Evolutionary conservation across 306 rosid species (phyloP), one percentile per base, ranked within the genome.

Genomic region (Malus sylvestris): DNA sequence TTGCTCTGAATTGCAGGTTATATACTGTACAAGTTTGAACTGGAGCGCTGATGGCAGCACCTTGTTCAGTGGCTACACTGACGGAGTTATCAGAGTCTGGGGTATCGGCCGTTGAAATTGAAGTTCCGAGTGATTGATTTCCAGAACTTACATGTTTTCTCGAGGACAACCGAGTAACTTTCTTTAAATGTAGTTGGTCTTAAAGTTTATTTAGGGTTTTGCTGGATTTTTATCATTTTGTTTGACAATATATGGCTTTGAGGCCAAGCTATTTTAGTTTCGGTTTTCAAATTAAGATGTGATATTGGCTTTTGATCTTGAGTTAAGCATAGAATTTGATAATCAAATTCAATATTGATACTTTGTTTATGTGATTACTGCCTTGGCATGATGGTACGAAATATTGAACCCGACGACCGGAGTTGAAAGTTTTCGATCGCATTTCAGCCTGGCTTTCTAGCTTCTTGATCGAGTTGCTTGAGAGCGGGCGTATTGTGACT

Each of bases 11-110:
- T 67, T 67, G 74, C 86, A 96, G 99, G 90, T 82, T 15, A 96
- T 93, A 72, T 93, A 89, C 76, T 93, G 98, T 70, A 91, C 98
- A 2, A 84, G 98, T 81, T 85, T 93, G 96, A 89, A 80, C 91
- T 93, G 98, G 97, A 93, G 92, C 42, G 93, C 88, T 0, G 98
- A 93, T 88, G 99, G 99, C 64, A 92, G 97, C 97, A 96, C 99
- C 8, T 78, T 96, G 86, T 96, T 96, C 58, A 93, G 99, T 59
- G 99, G 99, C 6, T 96, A 96, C 52, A 92, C 99, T 0, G 99
- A 96, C 15, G 99, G 99, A 4, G 93, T 96, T 9, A 83, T 96
- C 76, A 83, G 99, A 85, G 99, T 96, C 18, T 96, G 99, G 99
- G 99, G 88, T 0, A 89, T 92, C 46, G 99, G 98, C 0, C 99